Evolutionary conservation across 768 basidiomycete genomes (phyloP).

Genomic region (Exidia glandulosa): DNA sequence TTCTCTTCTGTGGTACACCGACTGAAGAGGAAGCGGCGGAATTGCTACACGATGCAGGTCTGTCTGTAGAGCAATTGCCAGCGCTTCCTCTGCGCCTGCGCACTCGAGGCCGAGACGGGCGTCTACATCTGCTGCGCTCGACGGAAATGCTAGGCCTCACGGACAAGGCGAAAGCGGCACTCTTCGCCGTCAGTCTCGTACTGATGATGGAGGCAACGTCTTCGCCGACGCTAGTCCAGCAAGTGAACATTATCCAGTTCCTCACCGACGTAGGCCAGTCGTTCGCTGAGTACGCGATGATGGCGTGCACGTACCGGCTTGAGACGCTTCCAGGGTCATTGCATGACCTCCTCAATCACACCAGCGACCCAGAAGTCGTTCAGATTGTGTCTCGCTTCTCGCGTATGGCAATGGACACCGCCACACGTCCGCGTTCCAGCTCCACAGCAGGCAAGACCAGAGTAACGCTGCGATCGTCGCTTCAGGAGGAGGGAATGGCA

Average conservation of each 20-base stretch:
- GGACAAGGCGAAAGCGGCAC: background rate
- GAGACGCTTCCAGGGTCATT: background rate
- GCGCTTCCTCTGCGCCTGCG: background rate
- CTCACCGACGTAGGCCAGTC: background rate
- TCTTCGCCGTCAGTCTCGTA: background rate
- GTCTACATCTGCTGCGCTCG: background rate
- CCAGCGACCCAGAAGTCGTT: background rate
- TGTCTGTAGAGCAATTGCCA: constrained; percentile 11
- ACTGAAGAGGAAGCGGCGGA: constrained; percentile 42
- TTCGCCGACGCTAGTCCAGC: background rate
- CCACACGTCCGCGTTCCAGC: background rate
- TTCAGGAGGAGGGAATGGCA: background rate
- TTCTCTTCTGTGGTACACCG: constrained; percentile 53
- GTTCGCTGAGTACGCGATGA: background rate
- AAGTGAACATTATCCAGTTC: background rate
- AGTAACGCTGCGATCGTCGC: background rate
- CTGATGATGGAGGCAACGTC: background rate
- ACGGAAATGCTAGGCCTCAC: background rate
- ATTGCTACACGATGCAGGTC: constrained; percentile 52
- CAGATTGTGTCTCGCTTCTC: background rate
- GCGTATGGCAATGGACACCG: background rate
- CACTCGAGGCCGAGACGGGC: background rate
- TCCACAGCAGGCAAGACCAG: background rate
- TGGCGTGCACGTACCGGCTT: background rate
- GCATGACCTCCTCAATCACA: background rate